A percentile compares a stretch with the other conserved stretches of the same genome.
Conservation (phyloP, 2,329 filamentous ascomycete species). For the Aschersonia sp. region DNA sequence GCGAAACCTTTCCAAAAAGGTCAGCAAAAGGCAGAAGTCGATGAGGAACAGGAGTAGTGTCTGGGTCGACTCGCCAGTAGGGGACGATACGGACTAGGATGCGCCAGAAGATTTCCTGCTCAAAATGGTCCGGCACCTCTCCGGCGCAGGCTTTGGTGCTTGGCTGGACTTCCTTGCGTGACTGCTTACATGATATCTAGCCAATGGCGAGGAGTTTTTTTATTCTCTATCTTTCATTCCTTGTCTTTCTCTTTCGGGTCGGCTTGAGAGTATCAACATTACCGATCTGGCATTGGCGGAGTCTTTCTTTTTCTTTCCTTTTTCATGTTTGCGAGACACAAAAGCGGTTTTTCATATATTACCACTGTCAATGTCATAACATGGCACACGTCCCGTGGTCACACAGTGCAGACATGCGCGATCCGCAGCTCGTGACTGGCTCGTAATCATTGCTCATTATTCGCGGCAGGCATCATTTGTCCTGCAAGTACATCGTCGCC, state of each 20-base stretch:
- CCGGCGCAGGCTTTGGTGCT: too few relatives aligned
- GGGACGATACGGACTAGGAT: constrained; percentile 20
- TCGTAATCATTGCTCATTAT: too few relatives aligned
- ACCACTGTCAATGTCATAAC: too few relatives aligned
- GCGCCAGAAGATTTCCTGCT: neutral
- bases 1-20: constrained; percentile 14
- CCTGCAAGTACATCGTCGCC: too few relatives aligned
- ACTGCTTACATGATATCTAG: too few relatives aligned
- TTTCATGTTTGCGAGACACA: neutral
- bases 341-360: too few relatives aligned
- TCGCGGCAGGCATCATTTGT: too few relatives aligned
- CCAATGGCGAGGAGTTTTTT: constrained; percentile 2
- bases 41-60: constrained; percentile 11
- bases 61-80: constrained; percentile 20
- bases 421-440: too few relatives aligned
- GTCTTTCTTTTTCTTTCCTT: neutral
- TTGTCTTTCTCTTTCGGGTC: neutral
- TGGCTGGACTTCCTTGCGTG: too few relatives aligned
- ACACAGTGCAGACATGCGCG: too few relatives aligned
- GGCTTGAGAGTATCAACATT: neutral
- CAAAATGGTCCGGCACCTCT: too few relatives aligned
- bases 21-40: constrained; percentile 15
- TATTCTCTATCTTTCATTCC: constrained; percentile 2
- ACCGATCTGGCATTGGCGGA: neutral
- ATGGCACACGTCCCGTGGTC: too few relatives aligned